Conservation (phyloP, 805 yeast genomes). For the Cyberlindnera meyerae region DNA sequence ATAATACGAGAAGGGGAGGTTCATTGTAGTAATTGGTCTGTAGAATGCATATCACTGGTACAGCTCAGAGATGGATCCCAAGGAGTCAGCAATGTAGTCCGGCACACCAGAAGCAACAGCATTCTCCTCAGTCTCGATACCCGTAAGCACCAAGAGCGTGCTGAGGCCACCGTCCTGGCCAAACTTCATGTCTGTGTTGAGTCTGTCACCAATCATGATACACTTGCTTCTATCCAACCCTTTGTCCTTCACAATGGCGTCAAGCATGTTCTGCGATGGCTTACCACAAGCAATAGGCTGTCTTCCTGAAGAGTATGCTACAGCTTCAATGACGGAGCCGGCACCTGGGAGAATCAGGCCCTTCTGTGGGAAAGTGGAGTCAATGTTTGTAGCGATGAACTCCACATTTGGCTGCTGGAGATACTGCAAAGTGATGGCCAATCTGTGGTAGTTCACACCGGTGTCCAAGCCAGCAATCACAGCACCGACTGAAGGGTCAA, state of each 20-base stretch:
- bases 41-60: slow-evolving; percentile 25
- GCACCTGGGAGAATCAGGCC: slow-evolving; percentile 91
- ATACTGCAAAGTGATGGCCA: slow-evolving; percentile 79
- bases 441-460: slow-evolving; percentile 72
- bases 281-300: slow-evolving; percentile 90
- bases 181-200: slow-evolving; percentile 92
- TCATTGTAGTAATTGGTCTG: no score
- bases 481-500: slow-evolving; percentile 75
- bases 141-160: slow-evolving; percentile 84
- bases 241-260: slow-evolving; percentile 65
- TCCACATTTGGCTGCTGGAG: slow-evolving; percentile 56
- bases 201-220: slow-evolving; percentile 92
- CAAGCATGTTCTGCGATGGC: slow-evolving; percentile 87
- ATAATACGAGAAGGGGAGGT: no score
- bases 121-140: slow-evolving; percentile 75
- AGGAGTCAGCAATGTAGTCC: slow-evolving; percentile 58
- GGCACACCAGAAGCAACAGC: slow-evolving; percentile 51
- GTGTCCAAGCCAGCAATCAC: slow-evolving; percentile 87
- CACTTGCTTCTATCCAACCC: slow-evolving; percentile 54
- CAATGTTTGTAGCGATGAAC: slow-evolving; percentile 91
- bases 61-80: slow-evolving; percentile 59
- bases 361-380: slow-evolving; percentile 88
- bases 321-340: slow-evolving; percentile 80
- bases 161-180: slow-evolving; percentile 84
- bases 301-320: slow-evolving; percentile 72